Percentiles rank a stretch among this genome's conserved stretches.
These are phyloP conservation scores for Neurospora sublineolata DNA, from an alignment of 495 filamentous ascomycete species.

Conservation along the genomic window DNA sequence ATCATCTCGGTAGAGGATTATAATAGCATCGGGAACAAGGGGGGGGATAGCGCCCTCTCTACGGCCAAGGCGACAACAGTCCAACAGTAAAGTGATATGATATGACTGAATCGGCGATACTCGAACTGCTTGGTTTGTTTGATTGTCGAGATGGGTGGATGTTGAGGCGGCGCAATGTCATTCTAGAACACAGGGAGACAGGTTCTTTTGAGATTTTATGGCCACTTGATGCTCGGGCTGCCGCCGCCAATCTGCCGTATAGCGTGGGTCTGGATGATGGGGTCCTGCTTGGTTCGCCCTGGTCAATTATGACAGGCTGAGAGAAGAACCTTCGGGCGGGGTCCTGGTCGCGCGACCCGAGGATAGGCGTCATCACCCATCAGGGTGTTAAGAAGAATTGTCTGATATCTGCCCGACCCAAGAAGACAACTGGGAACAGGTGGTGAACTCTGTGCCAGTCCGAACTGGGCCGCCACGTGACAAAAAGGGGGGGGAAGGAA, in stretches of 20 bases:
- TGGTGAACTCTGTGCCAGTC: too few relatives aligned
- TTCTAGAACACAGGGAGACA: neutral
- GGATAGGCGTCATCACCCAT: neutral
- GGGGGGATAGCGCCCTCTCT: neutral
- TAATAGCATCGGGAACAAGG: neutral
- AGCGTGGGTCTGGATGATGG: neutral
- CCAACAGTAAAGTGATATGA: neutral
- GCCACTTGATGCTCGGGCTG: neutral
- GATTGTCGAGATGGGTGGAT: neutral
- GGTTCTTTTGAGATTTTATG: neutral
- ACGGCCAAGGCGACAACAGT: neutral
- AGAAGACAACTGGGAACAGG: too few relatives aligned
- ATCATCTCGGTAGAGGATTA: slow-evolving; percentile 1
- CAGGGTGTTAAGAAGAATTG: neutral
- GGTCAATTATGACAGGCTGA: neutral
- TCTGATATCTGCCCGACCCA: neutral
- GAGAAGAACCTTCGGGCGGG: neutral
- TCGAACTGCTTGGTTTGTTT: neutral
- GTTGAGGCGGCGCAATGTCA: neutral
- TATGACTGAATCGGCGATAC: neutral
- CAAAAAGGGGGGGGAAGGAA: too few relatives aligned
- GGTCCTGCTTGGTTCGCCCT: neutral
- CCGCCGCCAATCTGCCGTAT: neutral
- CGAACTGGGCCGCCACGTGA: too few relatives aligned
- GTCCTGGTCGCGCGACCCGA: neutral